phyloP scores from a whole-genome alignment of 2,329 filamentous ascomycete species.

The Fusarium sp. region DNA sequence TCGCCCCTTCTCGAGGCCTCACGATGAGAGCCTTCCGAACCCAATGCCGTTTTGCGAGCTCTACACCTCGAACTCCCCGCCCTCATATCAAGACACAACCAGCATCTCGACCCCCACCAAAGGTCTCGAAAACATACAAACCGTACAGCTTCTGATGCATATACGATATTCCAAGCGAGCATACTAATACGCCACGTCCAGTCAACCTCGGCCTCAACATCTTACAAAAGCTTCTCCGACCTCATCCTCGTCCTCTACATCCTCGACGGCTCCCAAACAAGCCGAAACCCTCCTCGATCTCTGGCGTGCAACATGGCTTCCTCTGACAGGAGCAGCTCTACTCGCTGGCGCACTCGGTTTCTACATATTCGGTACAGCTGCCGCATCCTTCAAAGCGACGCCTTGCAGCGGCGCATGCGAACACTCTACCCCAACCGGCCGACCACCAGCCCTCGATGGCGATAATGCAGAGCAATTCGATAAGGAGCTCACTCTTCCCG shows the following conservation, averaged over 20 bases:
- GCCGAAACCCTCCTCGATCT: slow-evolving; percentile 51
- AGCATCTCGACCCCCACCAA: slow-evolving; percentile 37
- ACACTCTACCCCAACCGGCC: slow-evolving; percentile 59
- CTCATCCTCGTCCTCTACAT: neutral
- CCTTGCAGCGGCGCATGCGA: slow-evolving; percentile 46
- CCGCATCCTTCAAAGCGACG: slow-evolving; percentile 50
- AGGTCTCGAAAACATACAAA: slow-evolving; percentile 46
- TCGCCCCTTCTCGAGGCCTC: slow-evolving; percentile 45
- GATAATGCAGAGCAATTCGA: slow-evolving; percentile 68
- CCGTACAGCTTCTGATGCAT: slow-evolving; percentile 41
- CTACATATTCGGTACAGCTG: slow-evolving; percentile 57
- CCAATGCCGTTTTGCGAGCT: slow-evolving; percentile 49
- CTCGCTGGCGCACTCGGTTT: slow-evolving; percentile 59
- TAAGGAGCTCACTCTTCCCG: slow-evolving; percentile 65
- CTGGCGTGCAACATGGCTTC: slow-evolving; percentile 55
- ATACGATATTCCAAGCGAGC: neutral
- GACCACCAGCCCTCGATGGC: slow-evolving; percentile 58
- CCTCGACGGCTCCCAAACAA: slow-evolving; percentile 38
- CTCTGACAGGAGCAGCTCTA: slow-evolving; percentile 60
- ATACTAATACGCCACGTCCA: slow-evolving; percentile 25
- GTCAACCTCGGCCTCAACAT: slow-evolving; percentile 25
- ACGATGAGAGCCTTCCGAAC: slow-evolving; percentile 18
- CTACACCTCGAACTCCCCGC: slow-evolving; percentile 41
- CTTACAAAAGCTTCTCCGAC: slow-evolving; percentile 15
- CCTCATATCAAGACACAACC: slow-evolving; percentile 33